phyloP scores from a whole-genome alignment of 192 early-diverging fungal species.

The Backusella australiensis region DNA sequence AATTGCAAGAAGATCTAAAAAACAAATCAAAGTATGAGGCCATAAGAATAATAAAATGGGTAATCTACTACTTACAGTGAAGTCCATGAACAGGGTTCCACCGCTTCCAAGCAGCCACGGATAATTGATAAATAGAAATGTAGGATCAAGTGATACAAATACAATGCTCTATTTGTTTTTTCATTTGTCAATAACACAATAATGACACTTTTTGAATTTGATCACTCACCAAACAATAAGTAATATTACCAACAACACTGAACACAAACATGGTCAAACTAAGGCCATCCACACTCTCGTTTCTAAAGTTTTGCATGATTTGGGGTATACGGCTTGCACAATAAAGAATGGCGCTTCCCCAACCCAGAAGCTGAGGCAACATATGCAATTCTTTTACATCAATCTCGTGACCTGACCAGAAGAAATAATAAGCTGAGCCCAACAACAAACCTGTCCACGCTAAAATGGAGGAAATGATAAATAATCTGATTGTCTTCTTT shows the following conservation, averaged over 20 bases:
- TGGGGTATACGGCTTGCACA: slow-evolving; percentile 75
- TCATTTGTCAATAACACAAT: background rate
- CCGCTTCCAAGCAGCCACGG: slow-evolving; percentile 76
- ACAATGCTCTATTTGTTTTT: slow-evolving; percentile 59
- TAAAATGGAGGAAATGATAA: slow-evolving; percentile 3
- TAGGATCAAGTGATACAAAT: slow-evolving; percentile 64
- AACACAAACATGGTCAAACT: slow-evolving; percentile 82
- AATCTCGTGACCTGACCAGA: background rate
- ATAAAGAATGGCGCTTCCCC: slow-evolving; percentile 70
- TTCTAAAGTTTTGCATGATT: slow-evolving; percentile 75
- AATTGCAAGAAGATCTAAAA: slow-evolving; percentile 36
- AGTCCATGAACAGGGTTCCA: slow-evolving; percentile 74
- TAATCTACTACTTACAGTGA: slow-evolving; percentile 47
- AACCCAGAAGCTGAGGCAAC: slow-evolving; percentile 71
- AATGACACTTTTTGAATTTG: background rate
- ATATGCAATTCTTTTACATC: slow-evolving; percentile 21
- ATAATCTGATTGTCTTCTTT: background rate
- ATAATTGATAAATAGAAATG: slow-evolving; percentile 66
- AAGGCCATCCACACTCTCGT: slow-evolving; percentile 74
- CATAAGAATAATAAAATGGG: background rate
- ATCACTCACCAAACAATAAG: slow-evolving; percentile 46
- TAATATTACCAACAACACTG: slow-evolving; percentile 75
- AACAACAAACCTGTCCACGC: slow-evolving; percentile 1
- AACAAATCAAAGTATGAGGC: background rate
- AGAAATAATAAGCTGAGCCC: background rate